Evolutionary conservation across 306 rosid species (phyloP).

Genomic region (Lagenaria siceraria): DNA sequence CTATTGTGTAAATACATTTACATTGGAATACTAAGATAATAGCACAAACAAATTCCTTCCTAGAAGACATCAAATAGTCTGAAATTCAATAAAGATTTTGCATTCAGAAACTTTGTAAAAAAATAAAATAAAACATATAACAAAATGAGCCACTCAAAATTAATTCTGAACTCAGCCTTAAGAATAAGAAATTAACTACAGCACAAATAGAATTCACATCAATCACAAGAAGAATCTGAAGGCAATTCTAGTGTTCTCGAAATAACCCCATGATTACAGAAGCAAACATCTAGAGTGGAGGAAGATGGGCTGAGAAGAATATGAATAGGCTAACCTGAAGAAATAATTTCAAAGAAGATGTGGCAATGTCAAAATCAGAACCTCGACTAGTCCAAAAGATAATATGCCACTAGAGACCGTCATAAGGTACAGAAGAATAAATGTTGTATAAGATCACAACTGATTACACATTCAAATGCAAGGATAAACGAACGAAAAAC

Average conservation of each 20-base stretch:
- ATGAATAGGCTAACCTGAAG: not conserved
- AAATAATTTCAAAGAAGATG: slow-evolving; percentile 4
- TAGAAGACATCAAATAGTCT: not conserved
- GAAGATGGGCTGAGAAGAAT: not conserved
- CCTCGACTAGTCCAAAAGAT: slow-evolving; percentile 10
- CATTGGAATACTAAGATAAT: too few species aligned
- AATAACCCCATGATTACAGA: not conserved
- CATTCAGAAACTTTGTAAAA: not conserved
- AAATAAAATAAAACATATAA: not conserved
- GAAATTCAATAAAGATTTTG: not conserved
- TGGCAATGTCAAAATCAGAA: slow-evolving; percentile 14
- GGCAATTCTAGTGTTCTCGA: not conserved
- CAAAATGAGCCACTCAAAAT: not conserved
- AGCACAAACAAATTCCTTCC: not conserved
- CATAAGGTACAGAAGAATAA: slow-evolving; percentile 10
- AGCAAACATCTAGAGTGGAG: not conserved
- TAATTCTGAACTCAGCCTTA: not conserved
- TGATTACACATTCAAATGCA: slow-evolving; percentile 9
- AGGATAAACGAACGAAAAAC: not conserved
- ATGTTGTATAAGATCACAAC: slow-evolving; percentile 10
- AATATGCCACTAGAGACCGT: slow-evolving; percentile 4
- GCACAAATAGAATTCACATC: not conserved
- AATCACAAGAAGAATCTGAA: not conserved
- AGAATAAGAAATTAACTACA: not conserved
- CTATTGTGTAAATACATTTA: too few species aligned